Conservation (phyloP, 805 yeast genomes). For the Ogataea pilisensis region DNA sequence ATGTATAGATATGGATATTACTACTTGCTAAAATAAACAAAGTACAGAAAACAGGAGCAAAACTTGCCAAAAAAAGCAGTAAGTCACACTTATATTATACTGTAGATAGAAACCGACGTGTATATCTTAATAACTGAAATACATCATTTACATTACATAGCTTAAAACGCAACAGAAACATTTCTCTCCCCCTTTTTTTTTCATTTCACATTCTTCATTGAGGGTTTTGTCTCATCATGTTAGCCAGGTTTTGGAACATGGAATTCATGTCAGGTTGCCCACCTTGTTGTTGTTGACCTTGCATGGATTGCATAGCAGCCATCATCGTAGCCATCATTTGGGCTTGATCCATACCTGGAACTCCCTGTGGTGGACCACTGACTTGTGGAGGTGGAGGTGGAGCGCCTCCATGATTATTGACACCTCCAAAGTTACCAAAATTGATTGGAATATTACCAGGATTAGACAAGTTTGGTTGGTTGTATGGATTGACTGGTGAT, state of each 20-base stretch:
- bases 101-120: too few species aligned
- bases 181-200: too few species aligned
- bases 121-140: too few species aligned
- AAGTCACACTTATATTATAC: too few species aligned
- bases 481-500: constrained; percentile 13
- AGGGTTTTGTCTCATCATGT: constrained; percentile 32
- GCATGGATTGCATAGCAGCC: constrained; percentile 30
- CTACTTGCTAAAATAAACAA: too few species aligned
- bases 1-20: too few species aligned
- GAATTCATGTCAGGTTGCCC: constrained; percentile 30
- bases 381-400: constrained; percentile 13
- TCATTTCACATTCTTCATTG: too few species aligned
- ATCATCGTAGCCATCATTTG: constrained; percentile 32
- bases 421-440: constrained; percentile 16
- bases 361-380: constrained; percentile 4
- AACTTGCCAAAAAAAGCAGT: too few species aligned
- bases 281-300: constrained; percentile 17
- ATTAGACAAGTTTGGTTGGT: constrained; percentile 12
- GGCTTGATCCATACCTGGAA: constrained; percentile 20
- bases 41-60: too few species aligned
- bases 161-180: too few species aligned
- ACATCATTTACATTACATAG: background rate
- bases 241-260: constrained; percentile 34
- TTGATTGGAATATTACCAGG: constrained; percentile 22
- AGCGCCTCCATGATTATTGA: constrained; percentile 2